Conservation (phyloP, 2,329 filamentous ascomycete genomes). For the Aspergillus sp. region DNA sequence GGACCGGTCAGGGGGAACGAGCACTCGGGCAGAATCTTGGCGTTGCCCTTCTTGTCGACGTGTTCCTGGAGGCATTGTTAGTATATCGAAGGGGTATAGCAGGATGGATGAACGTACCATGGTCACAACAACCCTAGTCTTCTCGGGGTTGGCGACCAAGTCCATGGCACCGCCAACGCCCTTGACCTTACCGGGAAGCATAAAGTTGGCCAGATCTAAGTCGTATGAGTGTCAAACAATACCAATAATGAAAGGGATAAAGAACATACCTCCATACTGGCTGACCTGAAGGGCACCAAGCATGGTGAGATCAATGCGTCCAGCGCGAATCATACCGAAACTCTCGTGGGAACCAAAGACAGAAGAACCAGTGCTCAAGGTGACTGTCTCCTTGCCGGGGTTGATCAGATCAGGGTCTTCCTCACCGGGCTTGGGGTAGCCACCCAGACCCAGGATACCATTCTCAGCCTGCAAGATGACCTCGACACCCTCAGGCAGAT, state of each 20-base stretch:
- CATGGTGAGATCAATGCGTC: constrained; percentile 76
- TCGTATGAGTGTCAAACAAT: constrained; percentile 3
- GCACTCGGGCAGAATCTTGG: constrained; percentile 58
- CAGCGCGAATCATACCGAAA: constrained; percentile 80
- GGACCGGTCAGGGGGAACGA: constrained; percentile 59
- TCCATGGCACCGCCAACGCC: constrained; percentile 78
- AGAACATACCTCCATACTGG: constrained; percentile 48
- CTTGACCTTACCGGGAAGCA: constrained; percentile 80
- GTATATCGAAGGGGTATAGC: no score
- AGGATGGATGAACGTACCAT: constrained; percentile 28
- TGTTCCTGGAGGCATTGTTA: constrained; percentile 41
- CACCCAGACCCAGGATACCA: constrained; percentile 72
- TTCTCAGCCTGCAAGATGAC: constrained; percentile 85
- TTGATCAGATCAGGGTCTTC: constrained; percentile 75
- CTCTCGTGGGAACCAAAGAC: constrained; percentile 74
- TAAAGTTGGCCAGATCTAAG: constrained; percentile 73
- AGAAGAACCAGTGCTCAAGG: constrained; percentile 63
- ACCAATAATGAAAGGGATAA: neutral
- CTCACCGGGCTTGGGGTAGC: constrained; percentile 62
- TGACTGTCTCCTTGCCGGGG: constrained; percentile 81
- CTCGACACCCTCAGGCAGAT: constrained; percentile 58
- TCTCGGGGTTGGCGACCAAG: constrained; percentile 62
- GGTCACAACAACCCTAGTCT: constrained; percentile 64
- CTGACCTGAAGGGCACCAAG: constrained; percentile 75
- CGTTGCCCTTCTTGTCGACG: constrained; percentile 59